Conservation (phyloP, 108 stramenopile genomes). For the Conticribra guillardii region DNA sequence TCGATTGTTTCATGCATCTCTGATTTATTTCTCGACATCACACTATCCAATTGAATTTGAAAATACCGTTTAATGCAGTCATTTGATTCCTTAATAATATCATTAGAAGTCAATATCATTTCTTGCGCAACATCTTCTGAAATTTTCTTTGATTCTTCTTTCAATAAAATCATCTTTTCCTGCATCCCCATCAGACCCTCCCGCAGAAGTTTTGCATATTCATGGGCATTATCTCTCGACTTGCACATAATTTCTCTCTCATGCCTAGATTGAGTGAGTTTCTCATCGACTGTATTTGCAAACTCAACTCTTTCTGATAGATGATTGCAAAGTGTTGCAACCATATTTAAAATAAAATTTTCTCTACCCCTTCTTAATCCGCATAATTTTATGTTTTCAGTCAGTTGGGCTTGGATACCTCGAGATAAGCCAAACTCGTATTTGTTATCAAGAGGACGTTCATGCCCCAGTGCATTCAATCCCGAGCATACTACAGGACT, state of each 20-base stretch:
- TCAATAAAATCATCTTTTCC: background rate
- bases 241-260: slow-evolving; percentile 4
- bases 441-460: background rate
- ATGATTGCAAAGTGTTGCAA: slow-evolving; percentile 38
- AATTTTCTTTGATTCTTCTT: slow-evolving; percentile 3
- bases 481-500: too few relatives aligned
- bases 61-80: slow-evolving; percentile 2
- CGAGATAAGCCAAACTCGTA: too few relatives aligned
- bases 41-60: background rate
- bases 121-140: slow-evolving; percentile 10
- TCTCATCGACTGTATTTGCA: slow-evolving; percentile 24
- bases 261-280: slow-evolving; percentile 6
- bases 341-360: slow-evolving; percentile 28
- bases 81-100: slow-evolving; percentile 4
- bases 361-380: slow-evolving; percentile 26
- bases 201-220: background rate
- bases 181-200: background rate
- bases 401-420: slow-evolving; percentile 21
- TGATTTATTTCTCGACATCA: slow-evolving; percentile 11
- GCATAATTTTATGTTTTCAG: slow-evolving; percentile 30
- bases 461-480: background rate
- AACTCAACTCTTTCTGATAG: slow-evolving; percentile 30
- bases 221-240: slow-evolving; percentile 7
- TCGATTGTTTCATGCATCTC: slow-evolving; percentile 15
- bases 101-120: too few relatives aligned